Base-by-base conservation (phyloP, 805 yeast genomes). In the Blastobotrys parvus region DNA sequence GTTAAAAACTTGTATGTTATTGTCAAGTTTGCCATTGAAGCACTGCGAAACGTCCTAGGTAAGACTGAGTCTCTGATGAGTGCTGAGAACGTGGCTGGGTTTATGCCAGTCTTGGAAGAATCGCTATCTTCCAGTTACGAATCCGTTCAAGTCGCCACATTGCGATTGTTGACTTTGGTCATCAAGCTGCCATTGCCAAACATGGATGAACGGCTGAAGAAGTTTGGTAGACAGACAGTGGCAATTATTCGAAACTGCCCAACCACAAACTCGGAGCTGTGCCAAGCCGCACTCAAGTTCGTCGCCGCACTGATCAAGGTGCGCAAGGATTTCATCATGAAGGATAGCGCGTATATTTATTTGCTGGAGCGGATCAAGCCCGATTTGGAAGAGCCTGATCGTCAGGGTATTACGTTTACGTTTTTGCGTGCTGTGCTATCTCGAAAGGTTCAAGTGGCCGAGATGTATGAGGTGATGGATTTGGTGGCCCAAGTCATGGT, bases 391-490 rank as follows among this genome's bases (percentile, higher is more conserved):
- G 95, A 90, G 53, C 95, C 95, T 8, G 80, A 76, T 51, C 76
- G 81, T 50, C 97, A 90, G 60, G 88, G 94, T 33, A 70, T 86
- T 35, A 94, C 97, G 0, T 86, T 89, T 61, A 78, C 80, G 42
- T 88, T 90, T 54, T 61, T 92, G 53, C 82, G 80, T 50, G 77
- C 96, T 0, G 69, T 89, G n/a, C 70, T 90, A 30, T 62, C 82
- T 10, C 80, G 80, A 49, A 87, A 79, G 52, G 68, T 84, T 16
- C 68, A 81, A 74, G 65, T 88, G 17, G 88, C 97, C 0, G 97
- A 92, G 57, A 74, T 92, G 1, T 92, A 92, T 57, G 97, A 89
- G 52, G 74, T 82, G 1, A 80, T 90, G 81, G 94, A 85, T 45
- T 72, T 71, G 39, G 80, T 90, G 3, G 73, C 92, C 7, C 75